Conservation (phyloP, 768 basidiomycete genomes). For the Ramaria sp. region DNA sequence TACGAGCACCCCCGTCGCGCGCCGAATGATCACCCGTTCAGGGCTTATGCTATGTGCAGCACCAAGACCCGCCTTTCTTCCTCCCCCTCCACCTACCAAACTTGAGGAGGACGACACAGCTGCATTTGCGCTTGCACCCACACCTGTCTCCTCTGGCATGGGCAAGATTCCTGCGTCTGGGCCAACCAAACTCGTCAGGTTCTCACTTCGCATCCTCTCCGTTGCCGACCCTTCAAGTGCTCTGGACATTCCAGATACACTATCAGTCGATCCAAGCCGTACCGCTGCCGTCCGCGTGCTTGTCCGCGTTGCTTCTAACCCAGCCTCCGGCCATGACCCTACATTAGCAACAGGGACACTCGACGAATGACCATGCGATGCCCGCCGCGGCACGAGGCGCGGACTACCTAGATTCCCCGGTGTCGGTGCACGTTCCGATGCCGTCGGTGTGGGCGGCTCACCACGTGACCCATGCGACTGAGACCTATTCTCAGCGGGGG, state of each 20-base stretch:
- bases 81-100: no score
- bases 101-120: slow-evolving; percentile 12
- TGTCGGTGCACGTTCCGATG: not conserved
- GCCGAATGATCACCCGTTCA: slow-evolving; percentile 56
- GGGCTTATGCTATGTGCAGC: not conserved
- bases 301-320: not conserved
- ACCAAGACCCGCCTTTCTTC: no score
- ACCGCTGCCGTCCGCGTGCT: not conserved
- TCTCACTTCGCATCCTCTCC: not conserved
- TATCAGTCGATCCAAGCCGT: not conserved
- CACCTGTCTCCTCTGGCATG: not conserved
- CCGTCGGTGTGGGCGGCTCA: not conserved
- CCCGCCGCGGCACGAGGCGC: not conserved
- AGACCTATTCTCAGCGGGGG: not conserved
- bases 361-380: slow-evolving; percentile 1
- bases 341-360: not conserved
- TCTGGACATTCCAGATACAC: not conserved
- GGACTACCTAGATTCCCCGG: not conserved
- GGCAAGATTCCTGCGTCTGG: not conserved
- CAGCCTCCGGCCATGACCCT: no score
- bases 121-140: no score
- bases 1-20: slow-evolving; percentile 52
- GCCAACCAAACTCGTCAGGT: not conserved
- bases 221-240: not conserved
- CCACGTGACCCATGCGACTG: no score